Percentiles rank a stretch among this genome's conserved stretches.
phyloP scores from a whole-genome alignment of 75 land plant genomes.

The Pinus albicaulis region DNA sequence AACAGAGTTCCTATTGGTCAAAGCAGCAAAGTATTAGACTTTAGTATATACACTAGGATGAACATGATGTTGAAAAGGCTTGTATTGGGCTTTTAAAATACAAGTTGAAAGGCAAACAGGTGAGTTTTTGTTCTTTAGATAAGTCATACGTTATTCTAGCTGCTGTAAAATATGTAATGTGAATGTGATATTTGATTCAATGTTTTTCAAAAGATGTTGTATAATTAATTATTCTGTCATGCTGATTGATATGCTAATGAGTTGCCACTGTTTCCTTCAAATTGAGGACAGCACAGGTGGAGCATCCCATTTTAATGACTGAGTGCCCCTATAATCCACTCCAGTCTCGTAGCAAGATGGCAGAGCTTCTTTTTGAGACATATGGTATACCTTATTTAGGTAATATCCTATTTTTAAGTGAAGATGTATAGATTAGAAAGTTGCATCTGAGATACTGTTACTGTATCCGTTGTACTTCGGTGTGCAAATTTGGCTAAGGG shows the following conservation, averaged over 20 bases:
- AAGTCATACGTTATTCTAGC: neutral
- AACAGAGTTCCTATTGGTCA: too few relatives aligned
- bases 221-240: neutral
- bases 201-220: neutral
- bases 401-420: constrained; percentile 23
- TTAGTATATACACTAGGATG: neutral
- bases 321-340: constrained; percentile 95
- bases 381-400: constrained; percentile 94
- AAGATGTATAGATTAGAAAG: neutral
- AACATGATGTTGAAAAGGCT: neutral
- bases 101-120: neutral
- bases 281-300: constrained; percentile 72
- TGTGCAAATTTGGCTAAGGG: neutral
- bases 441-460: neutral
- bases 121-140: neutral
- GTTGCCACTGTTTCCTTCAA: constrained; percentile 1
- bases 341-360: constrained; percentile 94
- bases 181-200: neutral
- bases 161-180: neutral
- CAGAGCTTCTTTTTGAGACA: constrained; percentile 96
- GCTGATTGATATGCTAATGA: neutral
- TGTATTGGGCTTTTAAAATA: neutral
- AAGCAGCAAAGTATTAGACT: too few relatives aligned
- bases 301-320: constrained; percentile 90
- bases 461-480: neutral